These are phyloP conservation scores for Solanum hybrid DNA, from an alignment of 305 asterid species.

Conservation along the genomic window DNA sequence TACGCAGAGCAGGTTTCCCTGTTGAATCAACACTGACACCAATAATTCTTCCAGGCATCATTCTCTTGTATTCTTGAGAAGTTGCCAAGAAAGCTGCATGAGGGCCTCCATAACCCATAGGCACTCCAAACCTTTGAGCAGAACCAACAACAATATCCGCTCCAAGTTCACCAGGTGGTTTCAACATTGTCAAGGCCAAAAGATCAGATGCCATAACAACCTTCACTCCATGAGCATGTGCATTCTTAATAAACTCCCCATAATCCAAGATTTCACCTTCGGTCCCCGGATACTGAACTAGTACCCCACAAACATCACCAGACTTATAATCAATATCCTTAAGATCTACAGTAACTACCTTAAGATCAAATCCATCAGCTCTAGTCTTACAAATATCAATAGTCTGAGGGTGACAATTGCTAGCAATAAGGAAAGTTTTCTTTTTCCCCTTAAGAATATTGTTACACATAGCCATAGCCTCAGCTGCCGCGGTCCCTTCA, in stretches of 20 bases:
- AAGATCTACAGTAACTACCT: conserved; percentile 62
- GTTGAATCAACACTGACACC: conserved; percentile 87
- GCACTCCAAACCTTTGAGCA: conserved; percentile 98
- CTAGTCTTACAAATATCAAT: conserved; percentile 79
- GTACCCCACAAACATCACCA: conserved; percentile 89
- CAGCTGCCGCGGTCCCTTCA: conserved; percentile 93
- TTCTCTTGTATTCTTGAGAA: conserved; percentile 91
- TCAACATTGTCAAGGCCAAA: conserved; percentile 81
- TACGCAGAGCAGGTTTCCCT: conserved; percentile 86
- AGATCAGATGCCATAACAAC: conserved; percentile 95
- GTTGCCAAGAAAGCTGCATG: conserved; percentile 98
- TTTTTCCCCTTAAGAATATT: conserved; percentile 79
- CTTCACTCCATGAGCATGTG: conserved; percentile 83
- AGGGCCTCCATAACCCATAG: conserved; percentile 99
- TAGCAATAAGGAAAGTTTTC: conserved; percentile 80
- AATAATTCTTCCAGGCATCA: conserved; percentile 98
- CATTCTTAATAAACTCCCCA: conserved; percentile 75
- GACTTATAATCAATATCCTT: conserved; percentile 64
- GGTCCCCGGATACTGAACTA: conserved; percentile 92
- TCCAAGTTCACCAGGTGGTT: conserved; percentile 90
- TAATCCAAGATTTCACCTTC: conserved; percentile 88
- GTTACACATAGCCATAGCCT: conserved; percentile 99
- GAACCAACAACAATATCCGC: conserved; percentile 95
- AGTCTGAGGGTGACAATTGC: conserved; percentile 92
- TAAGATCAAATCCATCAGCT: conserved; percentile 81